Conservation (phyloP, 2,329 filamentous ascomycete species). For the Fusarium tricinctum region DNA sequence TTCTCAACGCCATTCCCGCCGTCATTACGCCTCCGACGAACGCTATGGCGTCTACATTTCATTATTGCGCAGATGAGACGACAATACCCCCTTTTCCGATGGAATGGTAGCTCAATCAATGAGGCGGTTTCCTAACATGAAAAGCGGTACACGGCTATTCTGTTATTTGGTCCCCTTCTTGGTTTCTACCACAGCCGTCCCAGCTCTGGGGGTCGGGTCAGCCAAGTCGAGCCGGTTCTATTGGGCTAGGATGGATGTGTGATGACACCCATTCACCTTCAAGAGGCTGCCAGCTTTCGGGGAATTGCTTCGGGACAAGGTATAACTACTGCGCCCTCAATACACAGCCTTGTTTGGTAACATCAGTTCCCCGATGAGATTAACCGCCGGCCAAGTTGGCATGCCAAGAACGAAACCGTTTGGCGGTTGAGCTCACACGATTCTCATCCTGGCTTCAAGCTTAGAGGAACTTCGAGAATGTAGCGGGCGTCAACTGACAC, state of each 20-base stretch:
- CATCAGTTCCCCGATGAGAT: background rate
- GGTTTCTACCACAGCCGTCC: constrained; percentile 11
- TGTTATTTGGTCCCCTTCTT: constrained; percentile 4
- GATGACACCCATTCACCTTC: constrained; percentile 14
- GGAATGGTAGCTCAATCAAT: constrained; percentile 36
- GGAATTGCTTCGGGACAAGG: background rate
- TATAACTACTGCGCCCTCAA: background rate
- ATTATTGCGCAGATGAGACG: constrained; percentile 10
- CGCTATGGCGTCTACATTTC: constrained; percentile 36
- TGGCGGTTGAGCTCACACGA: background rate
- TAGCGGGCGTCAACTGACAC: background rate
- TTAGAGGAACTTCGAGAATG: background rate
- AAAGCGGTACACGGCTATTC: constrained; percentile 6
- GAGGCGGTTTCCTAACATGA: background rate
- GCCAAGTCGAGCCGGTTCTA: constrained; percentile 21
- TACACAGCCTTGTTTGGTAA: background rate
- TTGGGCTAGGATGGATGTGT: constrained; percentile 7
- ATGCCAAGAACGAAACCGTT: background rate
- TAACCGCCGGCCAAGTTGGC: constrained; percentile 2
- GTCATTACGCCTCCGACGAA: constrained; percentile 11
- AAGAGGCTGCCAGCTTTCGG: background rate
- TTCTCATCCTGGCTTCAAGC: background rate
- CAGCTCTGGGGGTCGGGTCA: constrained; percentile 35
- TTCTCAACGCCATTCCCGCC: constrained; percentile 34
- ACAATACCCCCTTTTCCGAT: constrained; percentile 31